A percentile compares a stretch with the other conserved stretches of the same genome.
Conservation (phyloP, 495 filamentous ascomycete genomes). For the Talaromyces borbonicus region DNA sequence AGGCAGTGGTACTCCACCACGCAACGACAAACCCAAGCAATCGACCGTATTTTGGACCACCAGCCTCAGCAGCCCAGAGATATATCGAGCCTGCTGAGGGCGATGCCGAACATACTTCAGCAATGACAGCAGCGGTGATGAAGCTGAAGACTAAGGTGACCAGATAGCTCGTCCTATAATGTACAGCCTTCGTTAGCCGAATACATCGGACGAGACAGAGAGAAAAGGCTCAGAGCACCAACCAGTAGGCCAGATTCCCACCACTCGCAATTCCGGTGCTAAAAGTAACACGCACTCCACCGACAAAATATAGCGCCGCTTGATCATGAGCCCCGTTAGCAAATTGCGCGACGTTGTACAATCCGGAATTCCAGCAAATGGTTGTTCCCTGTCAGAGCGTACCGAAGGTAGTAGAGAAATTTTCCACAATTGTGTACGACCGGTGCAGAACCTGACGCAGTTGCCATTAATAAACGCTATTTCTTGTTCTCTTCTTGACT, state of each 20-base stretch:
- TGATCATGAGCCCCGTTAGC: neutral
- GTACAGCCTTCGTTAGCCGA: constrained; percentile 1
- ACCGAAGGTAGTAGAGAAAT: constrained; percentile 48
- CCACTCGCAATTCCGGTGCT: constrained; percentile 48
- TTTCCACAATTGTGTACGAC: constrained; percentile 41
- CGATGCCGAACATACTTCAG: constrained; percentile 46
- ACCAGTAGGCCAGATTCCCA: constrained; percentile 47
- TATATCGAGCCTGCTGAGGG: constrained; percentile 49
- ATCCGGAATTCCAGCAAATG: neutral
- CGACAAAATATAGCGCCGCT: constrained; percentile 49
- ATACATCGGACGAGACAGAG: neutral
- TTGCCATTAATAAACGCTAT: constrained; percentile 7
- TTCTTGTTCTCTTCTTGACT: neutral
- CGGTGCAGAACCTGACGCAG: constrained; percentile 32
- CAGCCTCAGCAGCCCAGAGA: constrained; percentile 47
- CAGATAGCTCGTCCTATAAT: constrained; percentile 44
- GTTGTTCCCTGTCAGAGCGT: no score
- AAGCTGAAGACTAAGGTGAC: constrained; percentile 46
- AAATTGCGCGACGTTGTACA: neutral
- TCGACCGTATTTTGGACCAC: constrained; percentile 41
- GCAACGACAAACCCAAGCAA: constrained; percentile 46
- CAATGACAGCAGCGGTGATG: constrained; percentile 47
- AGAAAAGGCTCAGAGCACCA: constrained; percentile 1
- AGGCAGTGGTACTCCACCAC: constrained; percentile 52
- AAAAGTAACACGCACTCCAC: constrained; percentile 46